These are phyloP conservation scores for Tritrichomonas musculus DNA, from an alignment of 208 protist species.

Conservation along the genomic window DNA sequence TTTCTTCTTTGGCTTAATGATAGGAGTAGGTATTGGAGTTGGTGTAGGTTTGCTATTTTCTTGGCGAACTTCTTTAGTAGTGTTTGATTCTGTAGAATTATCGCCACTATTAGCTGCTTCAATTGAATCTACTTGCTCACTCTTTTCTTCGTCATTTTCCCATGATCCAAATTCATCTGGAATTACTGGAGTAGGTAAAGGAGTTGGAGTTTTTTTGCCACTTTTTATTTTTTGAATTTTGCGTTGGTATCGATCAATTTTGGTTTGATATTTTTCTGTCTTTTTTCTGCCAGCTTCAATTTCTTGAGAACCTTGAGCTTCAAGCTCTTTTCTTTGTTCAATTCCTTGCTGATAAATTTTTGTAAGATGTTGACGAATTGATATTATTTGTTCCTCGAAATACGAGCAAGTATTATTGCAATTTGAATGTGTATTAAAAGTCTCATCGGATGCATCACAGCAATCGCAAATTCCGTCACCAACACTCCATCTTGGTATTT, in stretches of 20 bases:
- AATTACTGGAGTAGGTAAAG: no score
- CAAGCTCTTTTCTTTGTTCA: neutral
- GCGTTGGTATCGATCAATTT: neutral
- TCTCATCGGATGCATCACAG: neutral
- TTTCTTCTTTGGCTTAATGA: no score
- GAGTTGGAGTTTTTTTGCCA: no score
- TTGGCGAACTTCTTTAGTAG: no score
- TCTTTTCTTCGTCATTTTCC: no score
- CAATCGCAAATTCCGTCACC: conserved; percentile 18
- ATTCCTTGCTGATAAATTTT: neutral
- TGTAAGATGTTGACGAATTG: neutral
- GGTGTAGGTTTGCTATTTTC: no score
- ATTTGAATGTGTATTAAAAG: neutral
- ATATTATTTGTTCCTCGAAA: neutral
- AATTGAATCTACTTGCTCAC: no score
- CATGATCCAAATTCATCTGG: no score
- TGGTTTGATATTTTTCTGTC: neutral
- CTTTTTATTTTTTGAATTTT: no score
- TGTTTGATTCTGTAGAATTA: no score
- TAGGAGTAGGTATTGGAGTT: no score
- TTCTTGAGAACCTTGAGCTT: neutral
- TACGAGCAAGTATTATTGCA: neutral
- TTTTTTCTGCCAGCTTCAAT: neutral
- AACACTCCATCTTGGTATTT: conserved; percentile 6
- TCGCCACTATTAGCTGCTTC: no score